phyloP scores from a whole-genome alignment of 345 rosid species.

The Ceriops zippeliana region DNA sequence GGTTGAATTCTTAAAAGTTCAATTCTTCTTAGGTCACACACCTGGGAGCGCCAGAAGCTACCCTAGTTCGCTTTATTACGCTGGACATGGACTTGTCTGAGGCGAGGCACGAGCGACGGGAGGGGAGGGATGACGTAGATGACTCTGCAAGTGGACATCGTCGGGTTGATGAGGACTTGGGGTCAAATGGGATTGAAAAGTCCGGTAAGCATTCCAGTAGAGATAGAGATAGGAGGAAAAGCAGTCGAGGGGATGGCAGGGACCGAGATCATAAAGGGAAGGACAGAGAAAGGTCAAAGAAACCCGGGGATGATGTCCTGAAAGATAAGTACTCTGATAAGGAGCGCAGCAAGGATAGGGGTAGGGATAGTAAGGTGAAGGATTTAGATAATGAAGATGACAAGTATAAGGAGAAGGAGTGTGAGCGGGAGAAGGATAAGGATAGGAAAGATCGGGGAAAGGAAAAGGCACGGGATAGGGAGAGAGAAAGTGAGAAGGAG shows the following conservation, averaged over 20 bases:
- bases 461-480: conserved; percentile 30
- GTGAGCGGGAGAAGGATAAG: conserved; percentile 28
- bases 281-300: conserved; percentile 27
- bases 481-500: conserved; percentile 36
- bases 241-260: conserved; percentile 20
- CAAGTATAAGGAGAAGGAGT: conserved; percentile 42
- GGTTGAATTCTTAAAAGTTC: no score
- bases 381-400: conserved; percentile 25
- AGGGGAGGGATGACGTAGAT: conserved; percentile 9
- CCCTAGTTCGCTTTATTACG: neutral
- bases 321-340: conserved; percentile 12
- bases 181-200: conserved; percentile 16
- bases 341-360: conserved; percentile 22
- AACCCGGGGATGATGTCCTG: conserved; percentile 7
- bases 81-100: conserved; percentile 14
- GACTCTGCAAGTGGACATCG: conserved; percentile 8
- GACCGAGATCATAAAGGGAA: conserved; percentile 20
- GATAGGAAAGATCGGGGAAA: conserved; percentile 23
- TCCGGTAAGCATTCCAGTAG: conserved; percentile 18
- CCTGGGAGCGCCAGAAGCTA: no score
- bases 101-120: conserved; percentile 7
- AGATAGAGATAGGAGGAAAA: conserved; percentile 25
- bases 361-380: conserved; percentile 19
- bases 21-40: no score
- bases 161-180: conserved; percentile 14